These are phyloP conservation scores for Ophiocordyceps robertsii DNA, from an alignment of 2,329 filamentous ascomycete genomes.

Conservation along the genomic window DNA sequence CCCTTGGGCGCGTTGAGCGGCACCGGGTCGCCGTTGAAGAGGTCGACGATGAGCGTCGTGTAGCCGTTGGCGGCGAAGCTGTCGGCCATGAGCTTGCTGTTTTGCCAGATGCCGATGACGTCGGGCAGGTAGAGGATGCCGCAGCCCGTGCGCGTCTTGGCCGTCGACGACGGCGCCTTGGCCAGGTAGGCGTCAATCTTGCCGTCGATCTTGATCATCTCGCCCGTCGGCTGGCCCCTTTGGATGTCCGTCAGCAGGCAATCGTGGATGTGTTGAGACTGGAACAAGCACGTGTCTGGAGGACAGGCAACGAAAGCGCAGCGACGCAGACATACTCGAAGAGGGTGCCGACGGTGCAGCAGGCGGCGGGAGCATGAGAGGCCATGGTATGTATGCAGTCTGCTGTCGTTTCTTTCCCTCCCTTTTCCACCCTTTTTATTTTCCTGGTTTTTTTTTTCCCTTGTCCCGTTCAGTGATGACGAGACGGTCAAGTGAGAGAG, in stretches of 20 bases:
- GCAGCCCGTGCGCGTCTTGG: conserved; percentile 10
- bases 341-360: conserved; percentile 38
- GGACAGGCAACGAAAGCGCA: background rate
- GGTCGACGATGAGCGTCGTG: conserved; percentile 21
- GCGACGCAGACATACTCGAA: conserved; percentile 32
- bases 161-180: conserved; percentile 25
- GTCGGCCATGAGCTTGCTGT: conserved; percentile 28
- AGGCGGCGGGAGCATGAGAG: conserved; percentile 35
- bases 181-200: conserved; percentile 37
- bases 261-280: background rate
- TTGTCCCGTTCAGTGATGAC: too few species aligned
- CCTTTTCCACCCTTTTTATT: background rate
- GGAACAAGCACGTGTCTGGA: background rate
- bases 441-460: too few species aligned
- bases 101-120: conserved; percentile 23
- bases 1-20: conserved; percentile 11
- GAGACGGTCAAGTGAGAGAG: too few species aligned
- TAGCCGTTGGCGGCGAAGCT: conserved; percentile 23
- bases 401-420: background rate
- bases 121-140: conserved; percentile 24
- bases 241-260: background rate
- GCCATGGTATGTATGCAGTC: conserved; percentile 26
- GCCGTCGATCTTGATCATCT: conserved; percentile 26
- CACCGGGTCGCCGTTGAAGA: conserved; percentile 23
- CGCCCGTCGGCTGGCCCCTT: conserved; percentile 35